phyloP scores from a whole-genome alignment of 164 flowering plant genomes.

The Nelumbo lutea region DNA sequence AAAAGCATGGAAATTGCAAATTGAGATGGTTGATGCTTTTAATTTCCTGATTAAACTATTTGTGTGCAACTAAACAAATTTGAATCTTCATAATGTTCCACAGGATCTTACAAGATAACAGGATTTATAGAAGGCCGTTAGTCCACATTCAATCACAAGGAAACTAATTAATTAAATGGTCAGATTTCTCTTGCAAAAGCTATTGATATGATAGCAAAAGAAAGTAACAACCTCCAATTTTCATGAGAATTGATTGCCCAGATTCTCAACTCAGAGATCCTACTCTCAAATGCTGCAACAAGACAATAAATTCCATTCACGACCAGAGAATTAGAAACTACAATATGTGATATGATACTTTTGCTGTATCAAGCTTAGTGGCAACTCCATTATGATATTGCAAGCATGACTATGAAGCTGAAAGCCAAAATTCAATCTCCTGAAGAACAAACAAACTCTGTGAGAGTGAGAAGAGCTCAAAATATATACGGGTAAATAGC shows the following conservation, averaged over 20 bases:
- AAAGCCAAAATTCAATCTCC: no score
- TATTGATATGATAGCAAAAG: conserved; percentile 22
- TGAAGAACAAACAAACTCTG: no score
- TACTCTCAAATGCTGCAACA: conserved; percentile 3
- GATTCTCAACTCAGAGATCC: no score
- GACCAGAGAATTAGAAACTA: conserved; percentile 11
- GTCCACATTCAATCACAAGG: conserved; percentile 13
- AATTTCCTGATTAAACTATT: no score
- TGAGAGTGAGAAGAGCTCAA: no score
- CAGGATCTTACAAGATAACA: background rate
- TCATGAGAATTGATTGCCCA: conserved; percentile 1
- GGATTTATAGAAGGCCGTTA: conserved; percentile 14
- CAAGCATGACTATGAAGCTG: conserved; percentile 7
- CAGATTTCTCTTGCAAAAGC: conserved; percentile 5
- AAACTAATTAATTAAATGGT: conserved; percentile 7
- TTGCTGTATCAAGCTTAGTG: conserved; percentile 14
- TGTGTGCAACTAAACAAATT: no score
- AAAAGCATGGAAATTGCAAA: no score
- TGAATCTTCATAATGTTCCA: no score
- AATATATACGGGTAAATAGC: no score
- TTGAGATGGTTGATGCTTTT: no score
- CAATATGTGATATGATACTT: conserved; percentile 12
- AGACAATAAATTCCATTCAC: conserved; percentile 11
- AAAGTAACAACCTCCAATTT: conserved; percentile 22
- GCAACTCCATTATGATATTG: conserved; percentile 17